phyloP scores from a whole-genome alignment of 202 grass and related monocot species.

The Hordeum pubiflorum region DNA sequence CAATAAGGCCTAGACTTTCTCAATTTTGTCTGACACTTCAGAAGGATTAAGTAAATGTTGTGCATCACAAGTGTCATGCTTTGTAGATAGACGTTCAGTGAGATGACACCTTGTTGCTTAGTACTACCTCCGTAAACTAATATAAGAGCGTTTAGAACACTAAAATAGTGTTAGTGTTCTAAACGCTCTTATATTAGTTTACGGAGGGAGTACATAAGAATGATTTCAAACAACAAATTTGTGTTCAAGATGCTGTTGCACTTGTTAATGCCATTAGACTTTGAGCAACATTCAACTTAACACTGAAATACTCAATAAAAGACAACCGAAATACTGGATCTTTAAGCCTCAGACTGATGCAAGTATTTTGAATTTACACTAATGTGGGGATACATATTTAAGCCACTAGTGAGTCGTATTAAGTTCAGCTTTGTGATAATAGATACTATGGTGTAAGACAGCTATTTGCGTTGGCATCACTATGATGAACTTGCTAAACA shows the following conservation, averaged over 20 bases:
- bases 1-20: background rate
- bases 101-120: background rate
- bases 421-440: background rate
- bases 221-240: background rate
- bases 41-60: background rate
- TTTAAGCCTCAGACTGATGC: background rate
- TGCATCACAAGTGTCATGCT: background rate
- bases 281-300: background rate
- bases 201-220: background rate
- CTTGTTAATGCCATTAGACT: background rate
- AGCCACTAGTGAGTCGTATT: background rate
- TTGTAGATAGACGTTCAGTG: background rate
- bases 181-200: too few relatives aligned
- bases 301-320: background rate
- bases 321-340: background rate
- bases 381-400: background rate
- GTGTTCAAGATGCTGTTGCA: background rate
- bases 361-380: background rate
- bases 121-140: too few relatives aligned
- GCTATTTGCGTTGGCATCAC: background rate
- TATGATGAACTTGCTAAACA: background rate
- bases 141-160: too few relatives aligned
- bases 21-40: background rate
- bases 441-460: background rate
- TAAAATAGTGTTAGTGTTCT: too few relatives aligned